Conservation (phyloP, 306 rosid genomes). For the Psophocarpus tetragonolobus region DNA sequence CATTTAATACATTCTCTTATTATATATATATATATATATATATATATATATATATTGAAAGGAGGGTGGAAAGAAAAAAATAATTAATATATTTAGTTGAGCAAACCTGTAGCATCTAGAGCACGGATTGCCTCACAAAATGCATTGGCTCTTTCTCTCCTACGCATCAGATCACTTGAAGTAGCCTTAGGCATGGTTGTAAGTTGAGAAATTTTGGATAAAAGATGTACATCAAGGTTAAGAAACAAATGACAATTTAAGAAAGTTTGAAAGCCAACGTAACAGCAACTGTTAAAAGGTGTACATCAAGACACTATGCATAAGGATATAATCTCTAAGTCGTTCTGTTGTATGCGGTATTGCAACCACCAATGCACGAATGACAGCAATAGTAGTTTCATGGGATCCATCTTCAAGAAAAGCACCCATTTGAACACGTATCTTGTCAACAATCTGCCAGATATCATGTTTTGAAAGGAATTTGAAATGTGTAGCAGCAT, state of each 20-base stretch:
- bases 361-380: constrained; percentile 87
- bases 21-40: too few relatives aligned
- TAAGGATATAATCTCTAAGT: constrained; percentile 96
- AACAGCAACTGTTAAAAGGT: constrained; percentile 29
- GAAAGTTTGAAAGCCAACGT: constrained; percentile 18
- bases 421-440: constrained; percentile 98
- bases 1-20: too few relatives aligned
- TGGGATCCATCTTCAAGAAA: constrained; percentile 99
- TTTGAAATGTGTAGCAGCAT: constrained; percentile 23
- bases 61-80: background rate
- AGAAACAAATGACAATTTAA: constrained; percentile 42
- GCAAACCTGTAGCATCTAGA: constrained; percentile 88
- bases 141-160: constrained; percentile 77
- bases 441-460: constrained; percentile 86
- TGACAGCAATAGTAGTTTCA: constrained; percentile 81
- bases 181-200: constrained; percentile 48
- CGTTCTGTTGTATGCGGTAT: constrained; percentile 83
- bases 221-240: constrained; percentile 80
- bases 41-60: background rate
- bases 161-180: constrained; percentile 56
- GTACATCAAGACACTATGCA: background rate
- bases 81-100: background rate
- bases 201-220: constrained; percentile 89
- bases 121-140: constrained; percentile 96
- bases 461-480: constrained; percentile 23